Evolutionary conservation across 192 early-diverging fungal genomes (phyloP), one percentile per base, ranked within the genome.

Genomic region (Gigaspora rosea): DNA sequence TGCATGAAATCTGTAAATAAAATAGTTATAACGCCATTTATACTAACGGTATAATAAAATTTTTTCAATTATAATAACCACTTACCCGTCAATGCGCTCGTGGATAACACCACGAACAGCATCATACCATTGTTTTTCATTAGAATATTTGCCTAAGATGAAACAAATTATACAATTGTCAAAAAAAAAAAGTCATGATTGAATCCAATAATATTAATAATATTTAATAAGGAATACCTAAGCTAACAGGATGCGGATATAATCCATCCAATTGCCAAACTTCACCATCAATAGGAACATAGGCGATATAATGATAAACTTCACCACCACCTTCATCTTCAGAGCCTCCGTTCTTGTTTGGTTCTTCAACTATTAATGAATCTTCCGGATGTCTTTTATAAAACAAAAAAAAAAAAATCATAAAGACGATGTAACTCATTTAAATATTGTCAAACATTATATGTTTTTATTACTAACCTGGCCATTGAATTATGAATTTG

Each of bases 231-330:
- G 32, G 48, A 12, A 20, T 81, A 85, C 83, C 82, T 68, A 85
- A 46, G 68, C 69, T 85, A 13, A 90, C 59, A 3, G 92, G 92
- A 33, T 79, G 79, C 6, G 70, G 81, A 72, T 83, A 82, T 36
- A 92, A 81, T 7, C 91, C 91, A 75, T 92, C 91, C 62, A 92
- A 80, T 81, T 92, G 91, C 79, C 88, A 92, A 52, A 92, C 73
- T 27, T 84, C 77, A 0, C 90, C 89, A 56, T 68, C 75, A 5
- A 84, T 80, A 9, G 88, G 86, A 71, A 91, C 85, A 75, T 90
- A 91, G 70, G 84, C 87, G 54, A 92, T 79, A 71, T 88, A 88
- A 76, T 92, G 90, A 71, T 89, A 92, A 69, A 86, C 61, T 35
- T 87, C 84, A 47, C 80, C 10, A 68, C 68, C 48, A 13, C 67